Evolutionary conservation across 805 yeast genomes (phyloP).

Genomic region (Kodamaea jinghongensis): DNA sequence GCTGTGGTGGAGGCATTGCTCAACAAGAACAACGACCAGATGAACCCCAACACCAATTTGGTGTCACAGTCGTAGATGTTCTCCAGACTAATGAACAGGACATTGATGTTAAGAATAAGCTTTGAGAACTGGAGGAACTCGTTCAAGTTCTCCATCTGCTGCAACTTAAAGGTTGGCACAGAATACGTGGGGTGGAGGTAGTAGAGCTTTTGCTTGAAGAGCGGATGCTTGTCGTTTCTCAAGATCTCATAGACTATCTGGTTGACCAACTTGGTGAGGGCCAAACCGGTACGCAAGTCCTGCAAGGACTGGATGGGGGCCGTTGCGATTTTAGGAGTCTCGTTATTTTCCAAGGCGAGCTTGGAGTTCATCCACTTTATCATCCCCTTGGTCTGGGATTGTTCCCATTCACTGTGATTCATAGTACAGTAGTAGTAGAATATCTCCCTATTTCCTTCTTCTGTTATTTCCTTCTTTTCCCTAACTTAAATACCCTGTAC

Average conservation of each 20-base stretch:
- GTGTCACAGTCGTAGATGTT: slow-evolving; percentile 48
- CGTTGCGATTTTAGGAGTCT: slow-evolving; percentile 1
- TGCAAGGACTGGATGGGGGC: slow-evolving; percentile 19
- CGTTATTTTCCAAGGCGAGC: slow-evolving; percentile 15
- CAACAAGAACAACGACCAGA: slow-evolving; percentile 48
- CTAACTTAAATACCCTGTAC: too few species aligned
- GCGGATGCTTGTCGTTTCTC: slow-evolving; percentile 14
- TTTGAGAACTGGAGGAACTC: slow-evolving; percentile 42
- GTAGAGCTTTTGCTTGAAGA: slow-evolving; percentile 19
- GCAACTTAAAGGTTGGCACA: slow-evolving; percentile 42
- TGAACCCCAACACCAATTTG: slow-evolving; percentile 46
- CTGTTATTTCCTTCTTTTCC: too few species aligned
- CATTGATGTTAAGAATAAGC: slow-evolving; percentile 37
- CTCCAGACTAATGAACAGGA: slow-evolving; percentile 47
- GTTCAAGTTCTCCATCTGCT: slow-evolving; percentile 47
- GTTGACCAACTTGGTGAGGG: slow-evolving; percentile 36
- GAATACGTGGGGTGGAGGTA: slow-evolving; percentile 29
- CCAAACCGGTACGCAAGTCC: slow-evolving; percentile 43
- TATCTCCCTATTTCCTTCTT: too few species aligned
- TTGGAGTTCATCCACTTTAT: slow-evolving; percentile 48
- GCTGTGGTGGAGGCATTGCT: slow-evolving; percentile 23
- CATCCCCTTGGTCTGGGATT: slow-evolving; percentile 47
- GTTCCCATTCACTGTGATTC: slow-evolving; percentile 31
- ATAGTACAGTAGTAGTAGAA: too few species aligned
- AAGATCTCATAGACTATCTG: slow-evolving; percentile 24